Conservation (phyloP, 2,329 filamentous ascomycete species). For the Talaromyces sp. region DNA sequence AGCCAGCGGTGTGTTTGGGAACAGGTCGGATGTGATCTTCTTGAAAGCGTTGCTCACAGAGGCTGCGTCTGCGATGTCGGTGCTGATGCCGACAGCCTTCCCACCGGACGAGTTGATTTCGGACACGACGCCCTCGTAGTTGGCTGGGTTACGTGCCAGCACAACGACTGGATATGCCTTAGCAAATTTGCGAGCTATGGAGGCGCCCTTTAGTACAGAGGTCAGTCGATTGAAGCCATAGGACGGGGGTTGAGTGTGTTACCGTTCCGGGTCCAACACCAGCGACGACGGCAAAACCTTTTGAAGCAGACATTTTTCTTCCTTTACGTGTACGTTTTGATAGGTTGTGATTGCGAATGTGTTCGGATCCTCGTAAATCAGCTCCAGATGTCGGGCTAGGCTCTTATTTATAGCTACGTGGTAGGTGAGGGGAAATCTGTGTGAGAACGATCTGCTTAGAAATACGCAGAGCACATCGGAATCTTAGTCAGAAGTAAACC, state of each 20-base stretch:
- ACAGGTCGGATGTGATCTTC: conserved; percentile 47
- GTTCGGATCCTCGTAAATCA: neutral
- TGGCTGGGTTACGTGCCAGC: conserved; percentile 53
- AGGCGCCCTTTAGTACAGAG: conserved; percentile 40
- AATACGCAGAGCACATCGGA: neutral
- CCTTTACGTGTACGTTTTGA: neutral
- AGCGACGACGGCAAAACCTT: conserved; percentile 41
- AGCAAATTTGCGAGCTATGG: conserved; percentile 56
- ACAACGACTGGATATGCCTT: conserved; percentile 54
- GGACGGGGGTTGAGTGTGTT: conserved; percentile 7
- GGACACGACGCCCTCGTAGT: conserved; percentile 49
- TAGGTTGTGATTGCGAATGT: neutral
- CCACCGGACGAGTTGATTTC: conserved; percentile 57
- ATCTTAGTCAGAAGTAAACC: neutral
- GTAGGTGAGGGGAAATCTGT: neutral
- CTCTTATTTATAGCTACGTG: neutral
- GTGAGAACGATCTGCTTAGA: neutral
- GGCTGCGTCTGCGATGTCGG: conserved; percentile 49
- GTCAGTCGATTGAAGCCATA: neutral
- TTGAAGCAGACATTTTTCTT: conserved; percentile 18
- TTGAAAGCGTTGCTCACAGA: conserved; percentile 51
- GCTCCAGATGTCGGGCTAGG: neutral
- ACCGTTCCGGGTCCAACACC: conserved; percentile 44
- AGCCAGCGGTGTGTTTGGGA: conserved; percentile 38
- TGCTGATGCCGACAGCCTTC: conserved; percentile 55